phyloP scores from a whole-genome alignment of 495 filamentous ascomycete genomes.

The Jackrogersella minutella region DNA sequence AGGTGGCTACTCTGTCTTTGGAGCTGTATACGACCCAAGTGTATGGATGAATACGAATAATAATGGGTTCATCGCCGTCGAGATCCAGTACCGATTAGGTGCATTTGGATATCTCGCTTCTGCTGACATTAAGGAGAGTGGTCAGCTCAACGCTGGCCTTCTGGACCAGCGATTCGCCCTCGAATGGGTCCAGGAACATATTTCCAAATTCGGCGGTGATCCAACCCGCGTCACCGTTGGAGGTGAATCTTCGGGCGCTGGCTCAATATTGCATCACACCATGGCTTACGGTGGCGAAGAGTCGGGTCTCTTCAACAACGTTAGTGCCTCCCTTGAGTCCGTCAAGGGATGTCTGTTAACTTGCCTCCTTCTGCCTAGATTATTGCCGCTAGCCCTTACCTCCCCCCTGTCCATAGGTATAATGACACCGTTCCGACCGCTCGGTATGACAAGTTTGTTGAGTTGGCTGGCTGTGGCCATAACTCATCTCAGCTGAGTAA shows the following conservation, averaged over 20 bases:
- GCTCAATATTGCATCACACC: slow-evolving; percentile 63
- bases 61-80: slow-evolving; percentile 56
- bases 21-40: slow-evolving; percentile 51
- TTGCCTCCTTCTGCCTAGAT: slow-evolving; percentile 23
- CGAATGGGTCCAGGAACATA: slow-evolving; percentile 77
- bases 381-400: slow-evolving; percentile 32
- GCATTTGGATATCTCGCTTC: slow-evolving; percentile 61
- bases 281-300: slow-evolving; percentile 46
- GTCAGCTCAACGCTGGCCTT: slow-evolving; percentile 70
- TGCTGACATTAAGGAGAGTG: slow-evolving; percentile 44
- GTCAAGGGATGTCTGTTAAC: slow-evolving; percentile 27
- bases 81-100: slow-evolving; percentile 60
- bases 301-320: slow-evolving; percentile 58
- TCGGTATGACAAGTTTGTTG: slow-evolving; percentile 63
- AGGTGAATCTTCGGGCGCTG: slow-evolving; percentile 76
- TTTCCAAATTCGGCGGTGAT: slow-evolving; percentile 74
- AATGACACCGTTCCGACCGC: slow-evolving; percentile 58
- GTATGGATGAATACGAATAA: slow-evolving; percentile 51
- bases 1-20: slow-evolving; percentile 53
- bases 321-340: slow-evolving; percentile 41
- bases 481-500: slow-evolving; percentile 21
- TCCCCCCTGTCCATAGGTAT: slow-evolving; percentile 45
- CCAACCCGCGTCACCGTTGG: slow-evolving; percentile 69
- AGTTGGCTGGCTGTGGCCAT: slow-evolving; percentile 57
- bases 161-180: slow-evolving; percentile 74